Evolutionary conservation across 75 land plant species (phyloP), one percentile per base, ranked within the genome.

Genomic region (Picea glauca): DNA sequence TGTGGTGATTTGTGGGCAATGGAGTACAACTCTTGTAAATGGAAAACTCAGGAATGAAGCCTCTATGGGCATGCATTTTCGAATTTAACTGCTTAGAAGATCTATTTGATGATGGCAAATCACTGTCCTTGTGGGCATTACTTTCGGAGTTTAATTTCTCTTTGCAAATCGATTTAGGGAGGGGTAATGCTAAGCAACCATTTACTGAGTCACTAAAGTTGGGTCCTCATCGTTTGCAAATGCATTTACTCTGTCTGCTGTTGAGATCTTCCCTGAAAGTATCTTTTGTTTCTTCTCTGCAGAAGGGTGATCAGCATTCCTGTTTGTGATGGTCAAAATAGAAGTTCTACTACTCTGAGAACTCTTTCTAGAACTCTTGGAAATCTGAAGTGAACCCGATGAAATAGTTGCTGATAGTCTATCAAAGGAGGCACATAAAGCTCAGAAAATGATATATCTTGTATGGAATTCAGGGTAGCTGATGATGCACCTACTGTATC

Each of bases 201-300:
- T 40, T 40, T 40, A 40, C 4, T 3, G 93, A 75, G 88, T 85
- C 38, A 94, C 89, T 76, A 96, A 83, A 18, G 87, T 81, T 33
- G 98, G 98, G 80, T 96, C 96, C 81, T 96, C 96, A 81, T 96
- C 89, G 60, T 77, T 82, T 65, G 80, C 77, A 72, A 92, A 96
- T 35, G 81, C 79, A 76, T 84, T 81, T 11, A 96, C 86, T 62
- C 94, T 87, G 60, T 90, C 93, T 73, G 91, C 88, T 60, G 98
- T 90, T 65, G 98, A 84, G 65, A 87, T 35, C 68, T 75, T 76
- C n/a, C 46, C 59, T 73, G 62, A 56, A 64, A 23, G 18, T 13
- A 23, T 1, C n/a, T 60, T 58, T 23, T 60, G 57, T 21, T 18
- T 17, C 40, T 23, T 38, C 21, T 35, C 68, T 57, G 15, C 2